These are phyloP conservation scores for Liquidambar formosana DNA, from an alignment of 164 flowering plant genomes.

Conservation along the genomic window DNA sequence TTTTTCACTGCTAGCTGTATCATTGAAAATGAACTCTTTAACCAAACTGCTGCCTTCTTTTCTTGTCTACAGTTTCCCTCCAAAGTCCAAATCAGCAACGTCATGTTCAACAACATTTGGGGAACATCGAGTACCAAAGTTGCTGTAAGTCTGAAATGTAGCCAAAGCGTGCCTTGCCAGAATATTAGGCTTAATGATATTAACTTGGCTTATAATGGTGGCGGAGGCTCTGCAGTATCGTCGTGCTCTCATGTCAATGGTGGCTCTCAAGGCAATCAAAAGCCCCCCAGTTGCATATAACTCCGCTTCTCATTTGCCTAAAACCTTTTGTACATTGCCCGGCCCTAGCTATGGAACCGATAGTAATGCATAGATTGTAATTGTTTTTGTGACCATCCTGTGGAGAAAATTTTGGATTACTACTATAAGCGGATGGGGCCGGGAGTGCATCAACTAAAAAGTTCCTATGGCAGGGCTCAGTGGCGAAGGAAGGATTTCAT, in stretches of 20 bases:
- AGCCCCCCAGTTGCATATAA: constrained; percentile 17
- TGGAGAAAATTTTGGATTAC: too few species aligned
- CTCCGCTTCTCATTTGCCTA: too few species aligned
- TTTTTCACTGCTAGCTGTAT: background rate
- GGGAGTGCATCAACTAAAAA: too few species aligned
- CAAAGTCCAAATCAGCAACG: constrained; percentile 28
- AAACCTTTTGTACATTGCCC: too few species aligned
- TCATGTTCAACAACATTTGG: constrained; percentile 26
- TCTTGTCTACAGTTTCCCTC: constrained; percentile 15
- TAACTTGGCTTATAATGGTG: constrained; percentile 19
- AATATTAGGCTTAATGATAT: constrained; percentile 27
- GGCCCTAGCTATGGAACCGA: too few species aligned
- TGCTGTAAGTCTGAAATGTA: constrained; percentile 38
- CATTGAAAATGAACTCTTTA: too few species aligned
- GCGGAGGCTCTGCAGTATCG: constrained; percentile 11
- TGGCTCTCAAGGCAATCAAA: constrained; percentile 20
- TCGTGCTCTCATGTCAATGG: constrained; percentile 26
- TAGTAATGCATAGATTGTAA: too few species aligned
- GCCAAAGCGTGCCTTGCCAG: constrained; percentile 30
- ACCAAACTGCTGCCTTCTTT: too few species aligned
- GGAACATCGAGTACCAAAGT: constrained; percentile 26
- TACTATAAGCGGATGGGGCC: too few species aligned
- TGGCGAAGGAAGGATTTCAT: too few species aligned
- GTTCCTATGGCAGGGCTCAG: too few species aligned
- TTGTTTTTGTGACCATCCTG: too few species aligned